A percentile compares a stretch with the other conserved stretches of the same genome.
phyloP scores from a whole-genome alignment of 2,329 filamentous ascomycete species.

The Aspergillus sp. region DNA sequence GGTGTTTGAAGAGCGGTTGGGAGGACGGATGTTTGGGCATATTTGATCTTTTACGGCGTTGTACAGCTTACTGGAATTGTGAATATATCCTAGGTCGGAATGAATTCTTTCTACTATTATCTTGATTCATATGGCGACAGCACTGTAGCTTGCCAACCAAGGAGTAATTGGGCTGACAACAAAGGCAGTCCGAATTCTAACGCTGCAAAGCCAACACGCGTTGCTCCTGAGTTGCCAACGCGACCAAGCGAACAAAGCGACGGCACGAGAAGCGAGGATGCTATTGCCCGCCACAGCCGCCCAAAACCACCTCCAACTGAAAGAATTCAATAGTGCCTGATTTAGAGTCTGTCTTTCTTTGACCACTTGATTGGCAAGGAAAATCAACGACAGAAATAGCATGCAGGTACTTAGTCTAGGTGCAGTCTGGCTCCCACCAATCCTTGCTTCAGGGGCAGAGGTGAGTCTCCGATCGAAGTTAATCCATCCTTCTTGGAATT shows the following conservation, averaged over 20 bases:
- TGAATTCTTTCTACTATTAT: not conserved
- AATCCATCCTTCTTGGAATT: not conserved
- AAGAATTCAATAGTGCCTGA: not conserved
- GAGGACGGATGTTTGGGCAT: constrained; percentile 1
- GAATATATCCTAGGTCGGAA: constrained; percentile 9
- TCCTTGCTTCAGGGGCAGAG: not conserved
- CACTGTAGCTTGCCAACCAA: not conserved
- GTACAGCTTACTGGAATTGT: constrained; percentile 3
- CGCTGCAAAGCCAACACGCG: not conserved
- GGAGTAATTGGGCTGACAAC: not conserved
- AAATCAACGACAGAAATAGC: not conserved
- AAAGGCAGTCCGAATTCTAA: not conserved
- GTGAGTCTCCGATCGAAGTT: not conserved
- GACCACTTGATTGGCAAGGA: not conserved
- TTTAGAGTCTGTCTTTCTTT: not conserved
- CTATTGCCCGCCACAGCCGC: not conserved
- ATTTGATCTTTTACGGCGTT: constrained; percentile 7
- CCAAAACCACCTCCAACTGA: not conserved
- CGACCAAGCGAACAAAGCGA: not conserved
- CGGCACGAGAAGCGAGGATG: not conserved
- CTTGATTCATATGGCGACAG: not conserved
- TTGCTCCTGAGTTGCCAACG: not conserved
- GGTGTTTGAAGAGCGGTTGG: constrained; percentile 10
- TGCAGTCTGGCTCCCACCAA: not conserved
- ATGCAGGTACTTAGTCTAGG: not conserved